Evolutionary conservation across 1,284 basidiomycete species (phyloP), one percentile per base, ranked within the genome.

Genomic region (Cystobasidium slooffiae): DNA sequence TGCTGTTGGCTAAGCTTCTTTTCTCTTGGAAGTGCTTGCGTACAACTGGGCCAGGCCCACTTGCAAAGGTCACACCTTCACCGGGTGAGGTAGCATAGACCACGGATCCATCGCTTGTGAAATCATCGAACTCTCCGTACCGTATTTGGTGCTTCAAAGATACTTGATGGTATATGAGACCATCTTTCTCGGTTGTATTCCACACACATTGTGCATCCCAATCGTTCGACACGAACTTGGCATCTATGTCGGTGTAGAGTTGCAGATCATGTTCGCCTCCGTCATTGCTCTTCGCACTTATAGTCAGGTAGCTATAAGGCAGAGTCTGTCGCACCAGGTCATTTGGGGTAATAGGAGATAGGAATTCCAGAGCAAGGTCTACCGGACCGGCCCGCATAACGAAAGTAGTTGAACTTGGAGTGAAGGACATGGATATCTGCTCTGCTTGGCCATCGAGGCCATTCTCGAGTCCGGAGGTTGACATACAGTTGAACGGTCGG

Each of bases 161-260:
- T 24, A 78, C n/a, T 6, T 74, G 44, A 53, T 78, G 76, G n/a
- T 47, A 47, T 37, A 74, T 58, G 41, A 73, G 67, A 39, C 53
- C 64, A 8, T 31, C 39, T 24, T 73, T 76, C n/a, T 59, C 59
- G 5, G 73, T 70, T 6, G 77, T 49, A 6, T 77, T 66, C 70
- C 55, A 62, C 14, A 31, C 46, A n/a, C 46, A 49, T n/a, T 49
- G 14, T 56, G 20, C 10, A 37, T 37, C 31, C 49, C 72, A 47
- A 24, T 79, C 77, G 16, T 76, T 77, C 0, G 68, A 69, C 3
- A 73, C 77, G 76, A 77, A 79, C 24, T 76, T 76, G 6, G 72
- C 76, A 3, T 66, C 63, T 49, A 78, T 75, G 62, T 79, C 78
- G 0, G 78, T 72, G 65, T 79, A 79, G n/a, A 79, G 37, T 8